Evolutionary conservation across 352 stramenopile species (phyloP).

Genomic region (Hyaloperonospora arabidopsidis): DNA sequence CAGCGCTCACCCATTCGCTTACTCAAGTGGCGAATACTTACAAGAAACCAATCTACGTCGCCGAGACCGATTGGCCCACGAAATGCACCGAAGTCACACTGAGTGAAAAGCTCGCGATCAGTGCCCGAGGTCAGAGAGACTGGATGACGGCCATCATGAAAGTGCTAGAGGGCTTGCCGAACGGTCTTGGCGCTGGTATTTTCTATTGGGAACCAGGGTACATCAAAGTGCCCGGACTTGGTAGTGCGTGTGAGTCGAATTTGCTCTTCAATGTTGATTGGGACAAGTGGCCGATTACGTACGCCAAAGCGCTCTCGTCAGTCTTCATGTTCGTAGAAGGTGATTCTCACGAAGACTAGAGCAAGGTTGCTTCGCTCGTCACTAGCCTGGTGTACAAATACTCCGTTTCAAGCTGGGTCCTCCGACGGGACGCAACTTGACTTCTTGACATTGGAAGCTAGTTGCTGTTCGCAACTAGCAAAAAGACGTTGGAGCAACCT

Average conservation of each 20-base stretch:
- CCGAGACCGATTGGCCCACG: slow-evolving; percentile 20
- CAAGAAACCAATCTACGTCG: slow-evolving; percentile 14
- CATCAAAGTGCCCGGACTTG: slow-evolving; percentile 4
- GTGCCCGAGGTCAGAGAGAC: slow-evolving; percentile 10
- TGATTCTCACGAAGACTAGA: too few species aligned
- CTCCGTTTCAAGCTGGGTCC: too few species aligned
- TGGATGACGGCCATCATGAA: slow-evolving; percentile 16
- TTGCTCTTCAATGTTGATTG: slow-evolving; percentile 24
- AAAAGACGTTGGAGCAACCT: too few species aligned
- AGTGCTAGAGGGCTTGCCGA: slow-evolving; percentile 13
- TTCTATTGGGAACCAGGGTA: slow-evolving; percentile 3
- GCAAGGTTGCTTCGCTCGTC: too few species aligned
- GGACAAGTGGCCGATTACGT: slow-evolving; percentile 10
- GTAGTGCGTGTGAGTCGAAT: slow-evolving; percentile 17
- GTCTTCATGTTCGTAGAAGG: slow-evolving; percentile 12
- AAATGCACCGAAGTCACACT: slow-evolving; percentile 9
- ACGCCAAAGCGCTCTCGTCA: slow-evolving; percentile 19
- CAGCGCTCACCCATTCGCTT: slow-evolving; percentile 13
- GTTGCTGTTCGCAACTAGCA: too few species aligned
- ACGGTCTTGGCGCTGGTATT: slow-evolving; percentile 11
- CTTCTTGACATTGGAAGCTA: too few species aligned
- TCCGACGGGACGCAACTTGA: too few species aligned
- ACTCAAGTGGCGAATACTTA: slow-evolving; percentile 13
- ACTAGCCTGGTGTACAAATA: too few species aligned
- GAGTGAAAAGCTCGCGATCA: not conserved